A percentile compares a stretch with the other conserved stretches of the same genome.
phyloP scores from a whole-genome alignment of 345 rosid genomes.

The Eucalyptus caleyi region DNA sequence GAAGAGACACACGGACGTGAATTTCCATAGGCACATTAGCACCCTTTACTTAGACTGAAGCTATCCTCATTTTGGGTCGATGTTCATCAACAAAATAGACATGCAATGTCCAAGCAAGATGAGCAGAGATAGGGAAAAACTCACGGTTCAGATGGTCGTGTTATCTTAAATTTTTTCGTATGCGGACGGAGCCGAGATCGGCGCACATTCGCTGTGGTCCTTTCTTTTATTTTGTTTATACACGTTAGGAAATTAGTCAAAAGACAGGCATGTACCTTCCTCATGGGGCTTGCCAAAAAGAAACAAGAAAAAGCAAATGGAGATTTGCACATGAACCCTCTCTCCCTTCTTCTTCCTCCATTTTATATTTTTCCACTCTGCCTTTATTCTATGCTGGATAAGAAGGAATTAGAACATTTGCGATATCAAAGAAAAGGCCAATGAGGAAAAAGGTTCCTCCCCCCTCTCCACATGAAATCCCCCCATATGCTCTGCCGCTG shows the following conservation, averaged over 20 bases:
- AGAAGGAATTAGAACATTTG: neutral
- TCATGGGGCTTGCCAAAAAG: neutral
- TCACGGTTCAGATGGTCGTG: neutral
- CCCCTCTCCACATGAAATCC: neutral
- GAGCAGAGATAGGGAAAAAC: neutral
- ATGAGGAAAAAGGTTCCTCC: neutral
- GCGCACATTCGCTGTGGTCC: neutral
- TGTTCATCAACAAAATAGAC: neutral
- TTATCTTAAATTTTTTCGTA: neutral
- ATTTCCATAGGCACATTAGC: neutral
- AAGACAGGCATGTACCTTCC: neutral
- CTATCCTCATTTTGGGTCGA: neutral
- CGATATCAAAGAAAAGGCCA: neutral
- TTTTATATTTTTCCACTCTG: neutral
- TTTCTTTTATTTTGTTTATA: neutral
- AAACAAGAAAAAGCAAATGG: neutral
- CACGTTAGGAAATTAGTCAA: neutral
- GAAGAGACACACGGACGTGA: neutral
- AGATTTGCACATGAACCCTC: neutral
- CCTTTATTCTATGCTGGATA: neutral
- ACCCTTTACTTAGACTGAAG: neutral
- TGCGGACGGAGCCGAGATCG: neutral
- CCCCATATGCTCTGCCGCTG: neutral
- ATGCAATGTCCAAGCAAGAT: neutral
- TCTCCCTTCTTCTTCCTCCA: neutral